A percentile compares a stretch with the other conserved stretches of the same genome.
phyloP scores from a whole-genome alignment of 2,329 filamentous ascomycete genomes.

The Stagonosporopsis cucurbitacearum region DNA sequence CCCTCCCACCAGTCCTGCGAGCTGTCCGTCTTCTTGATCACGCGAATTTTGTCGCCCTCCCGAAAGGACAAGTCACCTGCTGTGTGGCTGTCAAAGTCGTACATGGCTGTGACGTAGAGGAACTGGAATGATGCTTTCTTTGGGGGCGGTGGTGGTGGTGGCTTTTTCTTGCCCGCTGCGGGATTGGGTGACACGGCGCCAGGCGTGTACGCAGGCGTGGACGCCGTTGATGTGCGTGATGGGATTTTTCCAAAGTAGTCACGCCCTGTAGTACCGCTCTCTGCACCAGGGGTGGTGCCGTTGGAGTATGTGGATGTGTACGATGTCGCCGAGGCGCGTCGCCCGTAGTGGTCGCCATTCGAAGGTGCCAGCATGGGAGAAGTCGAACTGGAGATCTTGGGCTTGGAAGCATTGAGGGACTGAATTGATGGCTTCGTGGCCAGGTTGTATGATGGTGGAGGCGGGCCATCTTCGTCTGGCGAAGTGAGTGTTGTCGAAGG shows the following conservation, averaged over 20 bases:
- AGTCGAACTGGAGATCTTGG: constrained; percentile 42
- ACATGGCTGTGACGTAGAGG: constrained; percentile 73
- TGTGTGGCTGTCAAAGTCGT: constrained; percentile 74
- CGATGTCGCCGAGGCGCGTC: constrained; percentile 42
- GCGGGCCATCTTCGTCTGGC: constrained; percentile 33
- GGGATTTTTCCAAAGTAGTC: constrained; percentile 52
- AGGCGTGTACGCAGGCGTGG: constrained; percentile 27
- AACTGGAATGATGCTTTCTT: constrained; percentile 62
- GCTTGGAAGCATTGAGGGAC: constrained; percentile 44
- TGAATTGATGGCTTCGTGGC: constrained; percentile 45
- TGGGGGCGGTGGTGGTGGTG: constrained; percentile 73
- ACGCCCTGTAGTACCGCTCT: constrained; percentile 31
- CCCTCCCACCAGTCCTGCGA: constrained; percentile 91
- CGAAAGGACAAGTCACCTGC: constrained; percentile 74
- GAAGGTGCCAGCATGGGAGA: constrained; percentile 44
- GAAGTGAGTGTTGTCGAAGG: constrained; percentile 35
- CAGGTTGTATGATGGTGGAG: constrained; percentile 37
- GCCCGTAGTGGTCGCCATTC: constrained; percentile 41
- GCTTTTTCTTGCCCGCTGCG: constrained; percentile 70
- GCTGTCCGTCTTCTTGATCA: constrained; percentile 78
- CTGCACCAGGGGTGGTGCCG: constrained; percentile 20
- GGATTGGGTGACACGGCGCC: constrained; percentile 50
- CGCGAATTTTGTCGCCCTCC: constrained; percentile 78
- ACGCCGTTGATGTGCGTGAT: constrained; percentile 49
- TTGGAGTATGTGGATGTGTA: constrained; percentile 41